phyloP scores from a whole-genome alignment of 2,329 filamentous ascomycete genomes.

The Fusarium coicis region DNA sequence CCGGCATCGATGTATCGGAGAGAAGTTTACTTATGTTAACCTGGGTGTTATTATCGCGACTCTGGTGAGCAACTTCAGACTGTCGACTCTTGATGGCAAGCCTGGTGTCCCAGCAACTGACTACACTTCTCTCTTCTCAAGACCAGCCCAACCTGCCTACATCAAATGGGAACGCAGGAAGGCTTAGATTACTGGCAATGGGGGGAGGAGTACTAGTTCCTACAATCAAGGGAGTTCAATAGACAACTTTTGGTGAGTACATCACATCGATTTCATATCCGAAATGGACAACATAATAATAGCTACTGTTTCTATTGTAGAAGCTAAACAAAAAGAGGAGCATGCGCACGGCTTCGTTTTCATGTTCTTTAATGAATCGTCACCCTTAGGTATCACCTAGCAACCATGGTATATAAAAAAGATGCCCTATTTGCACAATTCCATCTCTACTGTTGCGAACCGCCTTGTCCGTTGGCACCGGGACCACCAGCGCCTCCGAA shows the following conservation, averaged over 20 bases:
- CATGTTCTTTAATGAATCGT: slow-evolving; percentile 39
- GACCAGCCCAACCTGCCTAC: slow-evolving; percentile 48
- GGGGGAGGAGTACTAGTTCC: not conserved
- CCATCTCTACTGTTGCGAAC: slow-evolving; percentile 40
- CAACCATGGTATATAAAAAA: slow-evolving; percentile 40
- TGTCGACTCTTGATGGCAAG: slow-evolving; percentile 66
- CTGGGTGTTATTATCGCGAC: slow-evolving; percentile 72
- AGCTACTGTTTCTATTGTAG: slow-evolving; percentile 36
- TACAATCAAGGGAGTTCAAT: not conserved
- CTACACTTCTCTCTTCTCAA: slow-evolving; percentile 63
- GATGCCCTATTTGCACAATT: slow-evolving; percentile 16
- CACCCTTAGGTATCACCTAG: slow-evolving; percentile 15
- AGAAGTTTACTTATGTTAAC: slow-evolving; percentile 80
- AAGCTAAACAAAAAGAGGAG: slow-evolving; percentile 20
- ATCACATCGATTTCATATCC: not conserved
- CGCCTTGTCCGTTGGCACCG: slow-evolving; percentile 31
- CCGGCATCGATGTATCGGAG: slow-evolving; percentile 78
- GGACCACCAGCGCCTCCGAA: slow-evolving; percentile 44
- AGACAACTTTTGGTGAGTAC: not conserved
- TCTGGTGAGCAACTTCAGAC: slow-evolving; percentile 69
- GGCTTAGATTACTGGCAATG: not conserved
- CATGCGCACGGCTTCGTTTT: slow-evolving; percentile 25
- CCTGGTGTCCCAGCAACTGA: slow-evolving; percentile 71
- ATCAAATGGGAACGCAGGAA: slow-evolving; percentile 50
- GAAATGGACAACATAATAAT: slow-evolving; percentile 1